Conservation (phyloP, 495 filamentous ascomycete genomes). For the Aspergillus steynii region DNA sequence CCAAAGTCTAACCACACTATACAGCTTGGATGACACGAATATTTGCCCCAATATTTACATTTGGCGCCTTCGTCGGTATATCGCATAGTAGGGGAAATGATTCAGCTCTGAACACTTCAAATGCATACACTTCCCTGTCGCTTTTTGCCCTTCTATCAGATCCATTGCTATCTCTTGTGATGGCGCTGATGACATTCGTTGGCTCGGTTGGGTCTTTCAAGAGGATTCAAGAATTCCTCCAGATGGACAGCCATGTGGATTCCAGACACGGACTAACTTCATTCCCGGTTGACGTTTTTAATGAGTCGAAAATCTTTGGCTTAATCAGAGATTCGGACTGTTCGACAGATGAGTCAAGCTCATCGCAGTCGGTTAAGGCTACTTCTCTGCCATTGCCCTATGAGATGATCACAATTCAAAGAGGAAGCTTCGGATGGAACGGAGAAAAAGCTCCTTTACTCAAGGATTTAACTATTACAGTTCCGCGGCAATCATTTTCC, state of each 20-base stretch:
- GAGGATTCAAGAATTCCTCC: constrained; percentile 60
- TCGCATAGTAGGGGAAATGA: constrained; percentile 47
- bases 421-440: constrained; percentile 56
- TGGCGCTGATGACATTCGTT: constrained; percentile 52
- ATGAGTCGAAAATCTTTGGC: constrained; percentile 26
- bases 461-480: constrained; percentile 38
- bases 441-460: constrained; percentile 43
- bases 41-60: constrained; percentile 54
- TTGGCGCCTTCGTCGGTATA: constrained; percentile 50
- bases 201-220: constrained; percentile 57
- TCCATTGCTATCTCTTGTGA: constrained; percentile 58
- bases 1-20: not conserved
- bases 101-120: constrained; percentile 48
- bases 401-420: constrained; percentile 39
- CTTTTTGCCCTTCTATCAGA: constrained; percentile 59
- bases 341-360: constrained; percentile 24
- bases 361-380: constrained; percentile 29
- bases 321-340: constrained; percentile 23
- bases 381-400: constrained; percentile 14
- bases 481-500: constrained; percentile 44
- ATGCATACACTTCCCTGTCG: constrained; percentile 59
- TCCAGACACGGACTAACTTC: constrained; percentile 22
- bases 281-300: constrained; percentile 22
- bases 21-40: constrained; percentile 52
- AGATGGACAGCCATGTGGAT: constrained; percentile 42